phyloP scores from a whole-genome alignment of 495 filamentous ascomycete genomes.

The Jackrogersella multiformis region DNA sequence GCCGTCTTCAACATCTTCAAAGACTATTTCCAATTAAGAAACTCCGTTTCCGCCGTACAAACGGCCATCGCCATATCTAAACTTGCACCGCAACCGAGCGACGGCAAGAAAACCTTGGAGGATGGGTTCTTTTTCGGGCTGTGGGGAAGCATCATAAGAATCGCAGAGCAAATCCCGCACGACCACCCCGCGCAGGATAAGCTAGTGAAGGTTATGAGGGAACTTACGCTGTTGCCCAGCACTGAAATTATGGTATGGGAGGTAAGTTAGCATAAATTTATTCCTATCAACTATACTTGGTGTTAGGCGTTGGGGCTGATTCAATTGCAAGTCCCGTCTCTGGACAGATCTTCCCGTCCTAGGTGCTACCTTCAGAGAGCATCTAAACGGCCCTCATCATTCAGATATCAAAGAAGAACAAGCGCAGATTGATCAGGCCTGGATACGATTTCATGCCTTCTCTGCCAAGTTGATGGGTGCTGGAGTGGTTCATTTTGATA shows the following conservation, averaged over 20 bases:
- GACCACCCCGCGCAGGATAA: slow-evolving; percentile 35
- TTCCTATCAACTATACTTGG: background rate
- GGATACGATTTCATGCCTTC: slow-evolving; percentile 41
- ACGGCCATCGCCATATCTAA: slow-evolving; percentile 29
- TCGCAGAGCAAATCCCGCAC: slow-evolving; percentile 39
- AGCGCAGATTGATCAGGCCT: background rate
- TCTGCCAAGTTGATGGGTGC: slow-evolving; percentile 34
- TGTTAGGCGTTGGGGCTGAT: background rate
- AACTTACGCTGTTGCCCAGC: slow-evolving; percentile 34
- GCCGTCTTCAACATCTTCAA: slow-evolving; percentile 46
- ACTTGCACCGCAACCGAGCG: slow-evolving; percentile 14
- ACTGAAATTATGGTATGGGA: slow-evolving; percentile 36
- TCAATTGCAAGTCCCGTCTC: slow-evolving; percentile 17
- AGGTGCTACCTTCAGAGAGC: slow-evolving; percentile 25
- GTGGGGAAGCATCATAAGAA: slow-evolving; percentile 30
- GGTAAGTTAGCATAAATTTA: slow-evolving; percentile 17
- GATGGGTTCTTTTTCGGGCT: slow-evolving; percentile 39
- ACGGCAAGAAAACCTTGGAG: slow-evolving; percentile 6
- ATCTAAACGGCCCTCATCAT: slow-evolving; percentile 20
- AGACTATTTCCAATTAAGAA: slow-evolving; percentile 19
- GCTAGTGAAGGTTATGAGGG: slow-evolving; percentile 34
- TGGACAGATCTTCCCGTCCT: slow-evolving; percentile 41
- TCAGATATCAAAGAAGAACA: slow-evolving; percentile 9
- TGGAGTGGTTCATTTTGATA: slow-evolving; percentile 20
- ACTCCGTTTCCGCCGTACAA: slow-evolving; percentile 14